These are phyloP conservation scores for Sabuloglossum arenarium DNA, from an alignment of 495 filamentous ascomycete species.

Conservation along the genomic window DNA sequence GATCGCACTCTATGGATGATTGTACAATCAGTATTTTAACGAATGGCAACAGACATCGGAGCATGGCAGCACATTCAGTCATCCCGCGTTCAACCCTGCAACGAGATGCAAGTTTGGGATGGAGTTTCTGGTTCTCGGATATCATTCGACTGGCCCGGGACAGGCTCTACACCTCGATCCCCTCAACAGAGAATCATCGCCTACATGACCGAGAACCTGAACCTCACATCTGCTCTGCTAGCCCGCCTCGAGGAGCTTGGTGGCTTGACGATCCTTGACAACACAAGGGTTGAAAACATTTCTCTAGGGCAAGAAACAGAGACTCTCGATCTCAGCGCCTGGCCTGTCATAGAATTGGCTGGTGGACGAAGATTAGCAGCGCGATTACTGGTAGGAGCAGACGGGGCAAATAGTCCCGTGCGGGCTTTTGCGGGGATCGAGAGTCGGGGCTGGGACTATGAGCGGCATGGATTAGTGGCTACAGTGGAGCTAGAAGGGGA, in stretches of 20 bases:
- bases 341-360: slow-evolving; percentile 62
- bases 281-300: slow-evolving; percentile 56
- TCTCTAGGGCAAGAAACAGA: slow-evolving; percentile 46
- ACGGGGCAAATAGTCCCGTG: slow-evolving; percentile 88
- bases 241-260: slow-evolving; percentile 46
- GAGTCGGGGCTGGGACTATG: slow-evolving; percentile 83
- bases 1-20: background rate
- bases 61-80: slow-evolving; percentile 62
- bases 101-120: slow-evolving; percentile 95
- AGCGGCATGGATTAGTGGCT: slow-evolving; percentile 75
- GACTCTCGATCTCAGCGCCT: slow-evolving; percentile 56
- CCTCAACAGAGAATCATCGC: slow-evolving; percentile 41
- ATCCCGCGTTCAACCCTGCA: slow-evolving; percentile 61
- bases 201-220: slow-evolving; percentile 90
- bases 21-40: background rate
- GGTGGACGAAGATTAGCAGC: slow-evolving; percentile 43
- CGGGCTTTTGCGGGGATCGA: slow-evolving; percentile 72
- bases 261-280: slow-evolving; percentile 47
- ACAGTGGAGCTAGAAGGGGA: slow-evolving; percentile 48
- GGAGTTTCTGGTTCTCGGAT: slow-evolving; percentile 72
- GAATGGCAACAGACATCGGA: slow-evolving; percentile 33
- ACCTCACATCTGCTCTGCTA: slow-evolving; percentile 59
- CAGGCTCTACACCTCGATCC: slow-evolving; percentile 15
- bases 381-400: slow-evolving; percentile 75
- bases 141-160: slow-evolving; percentile 57